These are phyloP conservation scores for Ganoderma resinaceum DNA, from an alignment of 1,284 basidiomycete genomes.

Conservation along the genomic window DNA sequence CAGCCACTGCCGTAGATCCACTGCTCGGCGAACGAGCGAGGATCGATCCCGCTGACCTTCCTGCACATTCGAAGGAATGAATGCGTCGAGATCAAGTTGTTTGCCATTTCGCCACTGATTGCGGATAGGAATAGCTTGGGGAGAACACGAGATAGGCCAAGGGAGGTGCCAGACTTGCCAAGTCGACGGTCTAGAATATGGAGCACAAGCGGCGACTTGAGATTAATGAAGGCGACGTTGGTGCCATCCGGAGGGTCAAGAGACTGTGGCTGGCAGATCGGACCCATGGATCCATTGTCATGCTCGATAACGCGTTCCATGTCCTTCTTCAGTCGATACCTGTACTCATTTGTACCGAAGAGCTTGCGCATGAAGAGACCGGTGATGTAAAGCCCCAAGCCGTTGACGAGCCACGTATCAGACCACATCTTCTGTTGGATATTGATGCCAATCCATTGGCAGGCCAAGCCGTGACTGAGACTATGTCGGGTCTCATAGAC, in stretches of 20 bases:
- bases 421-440: slow-evolving; percentile 95
- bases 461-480: slow-evolving; percentile 89
- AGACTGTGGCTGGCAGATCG: slow-evolving; percentile 90
- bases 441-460: slow-evolving; percentile 98
- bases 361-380: slow-evolving; percentile 88
- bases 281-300: slow-evolving; percentile 92
- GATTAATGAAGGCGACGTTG: slow-evolving; percentile 87
- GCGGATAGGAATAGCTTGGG: slow-evolving; percentile 96
- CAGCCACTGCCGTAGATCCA: slow-evolving; percentile 99
- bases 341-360: slow-evolving; percentile 97
- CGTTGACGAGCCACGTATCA: slow-evolving; percentile 96
- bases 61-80: slow-evolving; percentile 92
- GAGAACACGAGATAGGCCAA: slow-evolving; percentile 93
- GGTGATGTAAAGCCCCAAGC: slow-evolving; percentile 90
- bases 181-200: slow-evolving; percentile 95
- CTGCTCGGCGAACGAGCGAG: slow-evolving; percentile 92
- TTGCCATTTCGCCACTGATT: slow-evolving; percentile 88
- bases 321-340: slow-evolving; percentile 95
- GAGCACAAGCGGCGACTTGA: slow-evolving; percentile 94
- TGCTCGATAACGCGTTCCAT: slow-evolving; percentile 92
- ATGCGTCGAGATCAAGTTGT: slow-evolving; percentile 89
- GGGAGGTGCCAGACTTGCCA: slow-evolving; percentile 93
- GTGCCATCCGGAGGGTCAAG: slow-evolving; percentile 84
- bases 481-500: slow-evolving; percentile 90
- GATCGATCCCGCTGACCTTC: slow-evolving; percentile 92